A percentile compares a stretch with the other conserved stretches of the same genome.
Evolutionary conservation across 345 rosid species (phyloP).

Genomic region (Brassica juncea): DNA sequence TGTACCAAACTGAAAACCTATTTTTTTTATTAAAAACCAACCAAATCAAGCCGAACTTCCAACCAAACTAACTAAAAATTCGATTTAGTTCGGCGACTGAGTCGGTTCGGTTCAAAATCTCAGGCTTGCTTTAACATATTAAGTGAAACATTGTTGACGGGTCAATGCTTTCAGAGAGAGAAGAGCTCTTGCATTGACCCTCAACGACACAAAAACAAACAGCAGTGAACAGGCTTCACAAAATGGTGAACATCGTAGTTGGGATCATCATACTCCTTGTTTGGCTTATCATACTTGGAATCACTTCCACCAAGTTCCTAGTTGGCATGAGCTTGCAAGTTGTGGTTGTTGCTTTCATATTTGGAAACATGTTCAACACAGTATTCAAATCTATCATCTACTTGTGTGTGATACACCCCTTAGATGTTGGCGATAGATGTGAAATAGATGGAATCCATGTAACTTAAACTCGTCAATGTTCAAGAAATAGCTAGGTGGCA

Average conservation of each 20-base stretch:
- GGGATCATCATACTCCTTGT: conserved; percentile 51
- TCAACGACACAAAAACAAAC: conserved; percentile 81
- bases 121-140: not conserved
- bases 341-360: conserved; percentile 72
- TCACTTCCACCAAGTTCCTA: conserved; percentile 61
- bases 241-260: conserved; percentile 66
- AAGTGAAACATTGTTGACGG: conserved; percentile 27
- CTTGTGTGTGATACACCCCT: conserved; percentile 82
- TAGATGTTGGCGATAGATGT: conserved; percentile 82
- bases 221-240: conserved; percentile 76
- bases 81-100: too few relatives aligned
- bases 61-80: too few relatives aligned
- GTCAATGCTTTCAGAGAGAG: conserved; percentile 70
- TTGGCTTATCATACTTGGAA: conserved; percentile 62
- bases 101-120: too few relatives aligned
- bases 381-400: conserved; percentile 78
- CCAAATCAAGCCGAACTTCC: too few relatives aligned
- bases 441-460: conserved; percentile 79
- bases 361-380: conserved; percentile 81
- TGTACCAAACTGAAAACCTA: too few relatives aligned
- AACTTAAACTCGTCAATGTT: not conserved
- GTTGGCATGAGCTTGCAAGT: conserved; percentile 64
- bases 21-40: too few relatives aligned
- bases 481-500: too few relatives aligned
- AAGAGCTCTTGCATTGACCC: conserved; percentile 72